Evolutionary conservation across 2,329 filamentous ascomycete genomes (phyloP).

Genomic region (Sclerotinia spermophila): DNA sequence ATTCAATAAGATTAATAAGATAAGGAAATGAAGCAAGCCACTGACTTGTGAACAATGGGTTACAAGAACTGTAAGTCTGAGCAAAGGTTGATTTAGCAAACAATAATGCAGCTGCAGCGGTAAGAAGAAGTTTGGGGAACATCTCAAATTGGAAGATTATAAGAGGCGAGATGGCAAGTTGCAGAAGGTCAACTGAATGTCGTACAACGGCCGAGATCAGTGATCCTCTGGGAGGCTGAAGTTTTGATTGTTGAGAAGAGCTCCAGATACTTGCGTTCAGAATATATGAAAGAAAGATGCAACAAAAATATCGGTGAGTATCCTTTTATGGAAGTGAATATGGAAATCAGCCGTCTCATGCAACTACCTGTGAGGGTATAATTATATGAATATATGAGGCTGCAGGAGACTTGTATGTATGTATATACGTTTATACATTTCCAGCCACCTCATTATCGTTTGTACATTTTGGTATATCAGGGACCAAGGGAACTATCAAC

Average conservation of each 20-base stretch:
- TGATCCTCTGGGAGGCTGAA: neutral
- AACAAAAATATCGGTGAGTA: slow-evolving; percentile 4
- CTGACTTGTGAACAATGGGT: slow-evolving; percentile 46
- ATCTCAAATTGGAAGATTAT: slow-evolving; percentile 20
- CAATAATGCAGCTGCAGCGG: slow-evolving; percentile 25
- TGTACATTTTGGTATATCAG: neutral
- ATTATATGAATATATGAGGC: slow-evolving; percentile 6
- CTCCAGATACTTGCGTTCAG: slow-evolving; percentile 1
- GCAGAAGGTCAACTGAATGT: slow-evolving; percentile 13
- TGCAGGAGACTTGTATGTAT: slow-evolving; percentile 5
- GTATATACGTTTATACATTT: neutral
- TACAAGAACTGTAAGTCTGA: slow-evolving; percentile 55
- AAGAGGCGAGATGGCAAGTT: slow-evolving; percentile 8
- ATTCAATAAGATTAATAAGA: neutral
- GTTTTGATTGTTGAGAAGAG: neutral
- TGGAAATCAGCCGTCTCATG: slow-evolving; percentile 13
- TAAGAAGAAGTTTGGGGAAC: slow-evolving; percentile 30
- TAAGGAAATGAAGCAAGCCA: slow-evolving; percentile 8
- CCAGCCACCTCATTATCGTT: slow-evolving; percentile 17
- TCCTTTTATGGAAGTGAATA: neutral
- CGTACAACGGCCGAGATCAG: slow-evolving; percentile 6
- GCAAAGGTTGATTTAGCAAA: slow-evolving; percentile 35
- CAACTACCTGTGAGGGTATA: slow-evolving; percentile 13
- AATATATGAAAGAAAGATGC: neutral
- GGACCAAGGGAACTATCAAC: neutral